Percentiles rank a stretch among this genome's conserved stretches.
Evolutionary conservation across 306 rosid species (phyloP).

Genomic region (Castanospermum australe): DNA sequence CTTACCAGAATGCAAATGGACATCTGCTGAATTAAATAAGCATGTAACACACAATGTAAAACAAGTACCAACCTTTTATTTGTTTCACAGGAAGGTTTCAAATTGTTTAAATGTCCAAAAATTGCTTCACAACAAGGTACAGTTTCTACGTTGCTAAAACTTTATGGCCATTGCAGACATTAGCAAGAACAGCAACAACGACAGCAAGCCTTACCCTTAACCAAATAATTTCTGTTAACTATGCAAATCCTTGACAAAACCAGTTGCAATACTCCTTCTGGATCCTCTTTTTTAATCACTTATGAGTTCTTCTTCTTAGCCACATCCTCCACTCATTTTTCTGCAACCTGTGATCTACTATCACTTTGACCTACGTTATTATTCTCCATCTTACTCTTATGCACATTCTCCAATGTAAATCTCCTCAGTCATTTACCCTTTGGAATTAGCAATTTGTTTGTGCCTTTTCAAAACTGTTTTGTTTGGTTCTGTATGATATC

Average conservation of each 20-base stretch:
- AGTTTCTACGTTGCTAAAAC: background rate
- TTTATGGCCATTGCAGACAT: background rate
- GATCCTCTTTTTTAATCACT: background rate
- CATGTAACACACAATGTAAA: background rate
- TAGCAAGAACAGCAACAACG: background rate
- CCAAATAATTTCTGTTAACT: background rate
- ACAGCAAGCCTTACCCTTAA: background rate
- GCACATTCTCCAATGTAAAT: background rate
- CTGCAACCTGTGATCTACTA: background rate
- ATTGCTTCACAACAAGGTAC: background rate
- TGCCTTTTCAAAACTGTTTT: background rate
- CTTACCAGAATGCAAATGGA: background rate
- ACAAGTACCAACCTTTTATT: background rate
- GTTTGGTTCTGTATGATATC: background rate
- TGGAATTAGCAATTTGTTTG: background rate
- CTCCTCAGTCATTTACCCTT: background rate
- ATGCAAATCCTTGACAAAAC: background rate
- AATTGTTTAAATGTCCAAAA: background rate
- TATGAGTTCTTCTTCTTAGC: background rate
- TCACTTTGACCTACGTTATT: background rate
- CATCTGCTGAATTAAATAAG: background rate
- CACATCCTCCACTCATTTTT: background rate
- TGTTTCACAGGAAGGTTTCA: background rate
- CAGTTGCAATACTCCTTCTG: background rate
- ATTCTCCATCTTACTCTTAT: background rate